phyloP scores from a whole-genome alignment of 192 early-diverging fungal species.

The Allomyces macrogynus region DNA sequence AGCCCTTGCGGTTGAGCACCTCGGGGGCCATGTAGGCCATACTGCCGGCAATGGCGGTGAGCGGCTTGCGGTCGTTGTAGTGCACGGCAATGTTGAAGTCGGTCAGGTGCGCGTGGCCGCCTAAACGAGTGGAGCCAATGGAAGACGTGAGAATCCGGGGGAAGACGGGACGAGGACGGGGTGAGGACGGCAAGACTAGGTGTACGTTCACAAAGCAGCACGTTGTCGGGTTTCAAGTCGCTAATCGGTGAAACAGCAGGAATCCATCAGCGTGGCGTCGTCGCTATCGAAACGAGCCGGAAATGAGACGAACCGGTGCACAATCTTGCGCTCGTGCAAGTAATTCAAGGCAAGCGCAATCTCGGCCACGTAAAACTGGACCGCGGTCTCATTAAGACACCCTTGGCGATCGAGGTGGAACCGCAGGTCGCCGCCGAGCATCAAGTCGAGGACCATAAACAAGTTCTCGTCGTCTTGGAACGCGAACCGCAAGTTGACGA shows the following conservation, averaged over 20 bases:
- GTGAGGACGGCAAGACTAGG: too few species aligned
- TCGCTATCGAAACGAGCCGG: too few species aligned
- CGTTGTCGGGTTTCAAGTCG: constrained; percentile 90
- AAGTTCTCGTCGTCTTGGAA: constrained; percentile 76
- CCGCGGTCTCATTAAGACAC: constrained; percentile 45
- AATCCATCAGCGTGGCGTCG: too few species aligned
- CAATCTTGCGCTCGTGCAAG: constrained; percentile 59
- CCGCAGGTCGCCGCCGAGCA: constrained; percentile 71
- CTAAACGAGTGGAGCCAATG: background rate
- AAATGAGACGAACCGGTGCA: constrained; percentile 37
- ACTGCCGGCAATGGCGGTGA: constrained; percentile 72
- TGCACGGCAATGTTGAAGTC: constrained; percentile 93
- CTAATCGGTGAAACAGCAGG: constrained; percentile 6
- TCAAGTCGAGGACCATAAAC: constrained; percentile 76
- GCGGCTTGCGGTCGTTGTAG: constrained; percentile 16
- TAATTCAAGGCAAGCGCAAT: constrained; percentile 57
- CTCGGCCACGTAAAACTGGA: constrained; percentile 79
- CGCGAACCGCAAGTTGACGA: constrained; percentile 62
- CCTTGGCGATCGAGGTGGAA: constrained; percentile 51
- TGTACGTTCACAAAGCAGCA: constrained; percentile 36
- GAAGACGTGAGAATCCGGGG: too few species aligned
- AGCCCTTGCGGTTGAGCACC: constrained; percentile 42
- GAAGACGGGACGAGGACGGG: too few species aligned
- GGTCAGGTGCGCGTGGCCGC: constrained; percentile 72
- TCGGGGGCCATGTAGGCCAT: constrained; percentile 81